Percentiles rank a stretch among this genome's conserved stretches.
These are phyloP conservation scores for Carex scoparia DNA, from an alignment of 176 grass and related monocot species.

Conservation along the genomic window DNA sequence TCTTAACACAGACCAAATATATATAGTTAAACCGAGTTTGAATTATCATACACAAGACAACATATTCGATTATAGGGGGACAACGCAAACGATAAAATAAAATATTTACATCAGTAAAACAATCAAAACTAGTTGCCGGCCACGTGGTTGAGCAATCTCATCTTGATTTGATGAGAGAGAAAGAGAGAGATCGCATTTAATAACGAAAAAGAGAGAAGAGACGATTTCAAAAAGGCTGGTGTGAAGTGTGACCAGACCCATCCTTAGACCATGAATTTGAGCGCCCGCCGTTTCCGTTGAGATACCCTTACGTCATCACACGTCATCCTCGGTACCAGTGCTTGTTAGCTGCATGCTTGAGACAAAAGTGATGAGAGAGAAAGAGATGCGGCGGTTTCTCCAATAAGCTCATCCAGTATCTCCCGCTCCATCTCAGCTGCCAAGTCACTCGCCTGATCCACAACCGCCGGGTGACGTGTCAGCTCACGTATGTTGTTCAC, in stretches of 20 bases:
- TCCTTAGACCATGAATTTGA: slow-evolving; percentile 18
- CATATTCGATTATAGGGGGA: not conserved
- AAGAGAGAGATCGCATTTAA: not conserved
- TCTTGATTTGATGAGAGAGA: slow-evolving; percentile 17
- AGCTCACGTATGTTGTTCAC: slow-evolving; percentile 20
- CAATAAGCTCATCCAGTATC: slow-evolving; percentile 50
- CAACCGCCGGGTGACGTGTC: slow-evolving; percentile 33
- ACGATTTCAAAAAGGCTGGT: slow-evolving; percentile 11
- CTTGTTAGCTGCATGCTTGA: not conserved
- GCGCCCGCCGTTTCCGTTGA: slow-evolving; percentile 36
- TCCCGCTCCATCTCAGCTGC: slow-evolving; percentile 44
- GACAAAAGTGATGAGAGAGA: not conserved
- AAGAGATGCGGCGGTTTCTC: slow-evolving; percentile 34
- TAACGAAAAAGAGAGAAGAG: not conserved
- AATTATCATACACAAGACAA: not conserved
- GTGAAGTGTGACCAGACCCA: slow-evolving; percentile 10
- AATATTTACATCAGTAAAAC: slow-evolving; percentile 27
- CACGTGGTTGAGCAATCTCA: not conserved
- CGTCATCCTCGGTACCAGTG: not conserved
- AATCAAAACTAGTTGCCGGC: not conserved
- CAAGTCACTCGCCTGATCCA: slow-evolving; percentile 40
- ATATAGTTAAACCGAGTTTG: not conserved
- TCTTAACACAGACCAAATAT: too few species aligned
- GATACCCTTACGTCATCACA: slow-evolving; percentile 22
- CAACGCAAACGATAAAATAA: slow-evolving; percentile 5